Percentiles rank a stretch among this genome's conserved stretches.
Evolutionary conservation across 164 flowering plant genomes (phyloP).

Genomic region (Chimonanthus salicifolius): DNA sequence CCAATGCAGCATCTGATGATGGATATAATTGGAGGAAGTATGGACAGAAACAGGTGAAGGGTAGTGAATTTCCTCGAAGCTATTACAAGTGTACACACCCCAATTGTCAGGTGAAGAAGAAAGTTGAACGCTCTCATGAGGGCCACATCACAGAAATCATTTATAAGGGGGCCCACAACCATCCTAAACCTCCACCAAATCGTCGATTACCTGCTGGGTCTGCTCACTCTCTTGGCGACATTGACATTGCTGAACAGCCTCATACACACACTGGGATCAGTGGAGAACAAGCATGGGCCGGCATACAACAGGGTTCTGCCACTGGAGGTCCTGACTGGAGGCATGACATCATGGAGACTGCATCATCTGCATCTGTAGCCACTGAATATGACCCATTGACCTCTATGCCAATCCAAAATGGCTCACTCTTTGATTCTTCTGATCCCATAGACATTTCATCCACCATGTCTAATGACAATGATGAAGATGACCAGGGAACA

Average conservation of each 20-base stretch:
- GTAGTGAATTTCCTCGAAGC: slow-evolving; percentile 85
- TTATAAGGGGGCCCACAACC: slow-evolving; percentile 84
- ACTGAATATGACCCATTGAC: slow-evolving; percentile 45
- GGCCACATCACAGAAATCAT: slow-evolving; percentile 87
- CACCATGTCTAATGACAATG: slow-evolving; percentile 72
- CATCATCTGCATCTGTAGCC: slow-evolving; percentile 39
- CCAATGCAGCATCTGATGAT: slow-evolving; percentile 54
- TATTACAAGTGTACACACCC: slow-evolving; percentile 86
- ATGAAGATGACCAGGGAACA: slow-evolving; percentile 69
- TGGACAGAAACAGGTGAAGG: slow-evolving; percentile 93
- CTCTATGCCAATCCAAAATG: slow-evolving; percentile 37
- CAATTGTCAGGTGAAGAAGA: slow-evolving; percentile 83
- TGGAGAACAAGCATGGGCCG: slow-evolving; percentile 37
- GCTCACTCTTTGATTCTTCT: slow-evolving; percentile 37
- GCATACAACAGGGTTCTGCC: slow-evolving; percentile 27
- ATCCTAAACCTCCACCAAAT: slow-evolving; percentile 69
- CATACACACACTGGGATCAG: slow-evolving; percentile 28
- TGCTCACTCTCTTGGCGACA: slow-evolving; percentile 36
- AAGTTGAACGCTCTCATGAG: slow-evolving; percentile 83
- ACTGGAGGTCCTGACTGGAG: slow-evolving; percentile 39
- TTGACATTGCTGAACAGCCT: slow-evolving; percentile 36
- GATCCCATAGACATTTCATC: slow-evolving; percentile 63
- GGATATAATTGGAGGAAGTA: slow-evolving; percentile 93
- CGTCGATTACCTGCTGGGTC: slow-evolving; percentile 57
- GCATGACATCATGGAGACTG: slow-evolving; percentile 47